Conservation (phyloP, 1,284 basidiomycete species). For the Boletus semigastroideus region DNA sequence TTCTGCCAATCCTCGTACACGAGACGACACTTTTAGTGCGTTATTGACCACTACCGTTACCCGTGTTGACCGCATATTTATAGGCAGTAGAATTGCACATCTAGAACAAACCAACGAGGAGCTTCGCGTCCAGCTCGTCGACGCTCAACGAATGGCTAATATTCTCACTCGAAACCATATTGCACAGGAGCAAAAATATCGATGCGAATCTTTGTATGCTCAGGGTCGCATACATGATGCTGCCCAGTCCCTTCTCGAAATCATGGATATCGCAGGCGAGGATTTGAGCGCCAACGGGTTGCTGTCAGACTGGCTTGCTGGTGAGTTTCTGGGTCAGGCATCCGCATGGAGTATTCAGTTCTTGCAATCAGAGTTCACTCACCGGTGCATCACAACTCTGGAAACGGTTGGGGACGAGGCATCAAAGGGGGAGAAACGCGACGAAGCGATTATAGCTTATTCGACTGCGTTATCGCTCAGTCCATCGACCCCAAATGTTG, state of each 20-base stretch:
- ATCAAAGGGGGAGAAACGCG: not conserved
- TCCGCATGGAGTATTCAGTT: not conserved
- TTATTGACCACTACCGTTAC: not conserved
- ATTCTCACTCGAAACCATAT: not conserved
- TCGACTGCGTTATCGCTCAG: not conserved
- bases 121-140: not conserved
- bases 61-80: accelerated
- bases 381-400: not conserved
- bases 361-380: not conserved
- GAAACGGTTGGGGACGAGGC: not conserved
- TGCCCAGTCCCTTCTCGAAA: not conserved
- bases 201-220: not conserved
- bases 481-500: not conserved
- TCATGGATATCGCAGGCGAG: not conserved
- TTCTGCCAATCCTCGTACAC: too few species aligned
- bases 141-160: not conserved
- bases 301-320: not conserved
- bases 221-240: not conserved
- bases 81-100: not conserved
- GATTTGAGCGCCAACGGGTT: not conserved
- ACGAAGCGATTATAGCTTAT: not conserved
- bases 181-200: not conserved
- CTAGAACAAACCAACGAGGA: not conserved
- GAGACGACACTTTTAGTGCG: not conserved
- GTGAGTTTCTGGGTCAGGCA: not conserved